Evolutionary conservation across 495 filamentous ascomycete genomes (phyloP).

Genomic region (Daldinia loculata): DNA sequence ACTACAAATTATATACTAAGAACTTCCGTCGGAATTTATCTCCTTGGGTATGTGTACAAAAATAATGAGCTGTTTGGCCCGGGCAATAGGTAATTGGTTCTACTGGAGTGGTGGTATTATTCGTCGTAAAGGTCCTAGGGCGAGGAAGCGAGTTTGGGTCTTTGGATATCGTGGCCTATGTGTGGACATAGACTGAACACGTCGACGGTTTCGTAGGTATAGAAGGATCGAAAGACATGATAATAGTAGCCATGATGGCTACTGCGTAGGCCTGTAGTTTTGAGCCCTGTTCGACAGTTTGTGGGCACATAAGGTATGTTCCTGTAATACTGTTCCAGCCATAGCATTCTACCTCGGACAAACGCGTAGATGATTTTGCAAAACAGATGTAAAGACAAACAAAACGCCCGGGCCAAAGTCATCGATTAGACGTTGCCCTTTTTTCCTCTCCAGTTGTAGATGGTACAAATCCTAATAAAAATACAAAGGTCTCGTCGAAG

Average conservation of each 20-base stretch:
- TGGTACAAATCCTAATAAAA: neutral
- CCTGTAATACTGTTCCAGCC: too few species aligned
- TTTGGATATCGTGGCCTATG: too few species aligned
- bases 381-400: neutral
- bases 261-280: too few species aligned
- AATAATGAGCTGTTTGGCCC: neutral
- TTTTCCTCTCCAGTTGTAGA: neutral
- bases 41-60: conserved; percentile 1
- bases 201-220: too few species aligned
- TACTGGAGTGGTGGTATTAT: neutral
- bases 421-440: neutral
- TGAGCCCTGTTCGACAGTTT: too few species aligned
- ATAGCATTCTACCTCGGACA: too few species aligned
- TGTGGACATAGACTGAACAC: too few species aligned
- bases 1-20: neutral
- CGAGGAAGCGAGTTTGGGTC: too few species aligned
- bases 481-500: neutral
- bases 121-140: neutral
- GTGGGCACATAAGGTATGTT: too few species aligned
- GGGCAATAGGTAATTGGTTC: neutral
- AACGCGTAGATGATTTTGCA: too few species aligned
- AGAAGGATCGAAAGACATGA: too few species aligned
- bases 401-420: neutral
- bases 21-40: neutral
- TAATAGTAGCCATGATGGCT: too few species aligned